Evolutionary conservation across 495 filamentous ascomycete species (phyloP).

Genomic region (Sabuloglossum arenarium): DNA sequence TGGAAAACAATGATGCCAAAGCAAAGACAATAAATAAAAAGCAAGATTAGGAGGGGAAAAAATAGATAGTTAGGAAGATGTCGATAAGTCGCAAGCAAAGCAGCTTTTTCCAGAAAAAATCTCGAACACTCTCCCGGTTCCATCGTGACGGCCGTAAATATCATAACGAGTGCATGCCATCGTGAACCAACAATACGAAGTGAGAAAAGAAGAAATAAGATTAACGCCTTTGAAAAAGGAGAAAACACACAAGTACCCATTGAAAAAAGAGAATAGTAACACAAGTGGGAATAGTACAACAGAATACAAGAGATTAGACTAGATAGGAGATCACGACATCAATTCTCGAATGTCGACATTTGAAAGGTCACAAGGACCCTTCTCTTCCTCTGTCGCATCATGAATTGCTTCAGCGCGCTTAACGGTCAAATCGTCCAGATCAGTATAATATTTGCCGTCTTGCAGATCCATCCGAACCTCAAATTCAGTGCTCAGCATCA

Average conservation of each 20-base stretch:
- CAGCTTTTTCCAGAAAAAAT: background rate
- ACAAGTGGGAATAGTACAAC: background rate
- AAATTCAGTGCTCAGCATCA: constrained; percentile 92
- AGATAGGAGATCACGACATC: constrained; percentile 10
- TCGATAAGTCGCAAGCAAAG: background rate
- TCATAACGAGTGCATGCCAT: background rate
- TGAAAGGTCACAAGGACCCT: constrained; percentile 47
- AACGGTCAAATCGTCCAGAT: constrained; percentile 81
- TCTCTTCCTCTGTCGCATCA: constrained; percentile 58
- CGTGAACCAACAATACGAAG: background rate
- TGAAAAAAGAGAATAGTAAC: background rate
- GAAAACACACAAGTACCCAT: too few relatives aligned
- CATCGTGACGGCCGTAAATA: background rate
- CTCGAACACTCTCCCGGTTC: background rate
- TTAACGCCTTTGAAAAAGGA: background rate
- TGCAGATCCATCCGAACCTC: constrained; percentile 71
- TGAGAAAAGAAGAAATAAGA: background rate
- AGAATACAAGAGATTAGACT: background rate
- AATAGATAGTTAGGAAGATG: background rate
- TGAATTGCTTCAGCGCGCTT: constrained; percentile 67
- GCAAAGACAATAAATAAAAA: too few relatives aligned
- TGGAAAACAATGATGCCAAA: background rate
- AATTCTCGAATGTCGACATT: constrained; percentile 12
- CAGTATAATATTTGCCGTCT: constrained; percentile 50
- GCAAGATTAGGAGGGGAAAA: background rate